Conservation (phyloP, 306 rosid species). For the Dalbergia cochinchinensis region DNA sequence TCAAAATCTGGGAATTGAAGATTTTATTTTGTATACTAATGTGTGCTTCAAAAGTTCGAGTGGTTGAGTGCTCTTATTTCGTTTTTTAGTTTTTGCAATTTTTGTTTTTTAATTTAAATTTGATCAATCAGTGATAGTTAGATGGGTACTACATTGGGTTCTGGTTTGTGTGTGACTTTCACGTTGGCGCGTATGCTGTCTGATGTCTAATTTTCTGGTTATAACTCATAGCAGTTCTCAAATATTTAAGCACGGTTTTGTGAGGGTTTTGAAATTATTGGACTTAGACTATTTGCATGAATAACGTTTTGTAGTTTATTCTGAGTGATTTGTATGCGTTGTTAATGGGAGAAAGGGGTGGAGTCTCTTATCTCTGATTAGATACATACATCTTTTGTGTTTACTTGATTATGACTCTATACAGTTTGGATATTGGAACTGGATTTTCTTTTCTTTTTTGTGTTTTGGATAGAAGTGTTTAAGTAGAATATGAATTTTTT, state of each 20-base stretch:
- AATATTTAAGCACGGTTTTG: background rate
- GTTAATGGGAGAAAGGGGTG: slow-evolving; percentile 23
- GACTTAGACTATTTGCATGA: background rate
- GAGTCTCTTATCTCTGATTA: no score
- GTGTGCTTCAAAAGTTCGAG: slow-evolving; percentile 1
- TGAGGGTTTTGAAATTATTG: slow-evolving; percentile 4
- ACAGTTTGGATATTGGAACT: background rate
- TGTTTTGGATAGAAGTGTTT: background rate
- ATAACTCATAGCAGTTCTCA: background rate
- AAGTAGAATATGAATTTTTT: no score
- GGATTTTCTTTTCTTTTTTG: background rate
- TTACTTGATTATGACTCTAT: background rate
- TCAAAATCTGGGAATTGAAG: background rate
- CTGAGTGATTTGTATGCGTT: slow-evolving; percentile 3
- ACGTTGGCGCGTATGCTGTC: background rate
- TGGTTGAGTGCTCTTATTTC: slow-evolving; percentile 26
- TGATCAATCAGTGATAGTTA: background rate
- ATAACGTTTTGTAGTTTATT: background rate
- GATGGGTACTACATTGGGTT: slow-evolving; percentile 7
- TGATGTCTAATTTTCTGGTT: slow-evolving; percentile 13
- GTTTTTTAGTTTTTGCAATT: background rate
- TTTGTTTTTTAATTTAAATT: background rate
- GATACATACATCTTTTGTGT: background rate
- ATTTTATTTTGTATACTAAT: background rate
- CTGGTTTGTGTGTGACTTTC: slow-evolving; percentile 3